A percentile compares a stretch with the other conserved stretches of the same genome.
These are phyloP conservation scores for Stenogyne calaminthoides DNA, from an alignment of 305 asterid species.

Conservation along the genomic window DNA sequence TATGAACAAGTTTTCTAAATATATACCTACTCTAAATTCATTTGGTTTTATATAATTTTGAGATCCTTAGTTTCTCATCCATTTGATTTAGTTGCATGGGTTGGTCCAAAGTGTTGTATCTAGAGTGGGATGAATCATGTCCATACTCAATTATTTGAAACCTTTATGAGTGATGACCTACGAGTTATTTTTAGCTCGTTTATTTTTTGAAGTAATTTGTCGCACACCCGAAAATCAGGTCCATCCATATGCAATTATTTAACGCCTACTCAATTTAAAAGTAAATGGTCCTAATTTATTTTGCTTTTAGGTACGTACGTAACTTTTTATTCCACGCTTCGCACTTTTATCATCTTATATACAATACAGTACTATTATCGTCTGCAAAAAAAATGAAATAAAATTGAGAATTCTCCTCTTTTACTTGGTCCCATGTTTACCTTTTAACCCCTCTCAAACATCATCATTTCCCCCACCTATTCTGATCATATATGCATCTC, in stretches of 20 bases:
- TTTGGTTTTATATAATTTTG: no score
- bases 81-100: no score
- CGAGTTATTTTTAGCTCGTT: no score
- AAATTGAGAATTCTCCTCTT: neutral
- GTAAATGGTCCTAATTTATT: conserved; percentile 30
- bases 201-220: no score
- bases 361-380: neutral
- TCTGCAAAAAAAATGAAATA: conserved; percentile 1
- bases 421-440: conserved; percentile 39
- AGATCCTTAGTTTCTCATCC: no score
- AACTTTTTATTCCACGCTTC: conserved; percentile 32
- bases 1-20: no score
- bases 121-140: no score
- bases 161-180: no score
- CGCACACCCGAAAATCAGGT: no score
- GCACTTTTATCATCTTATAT: neutral
- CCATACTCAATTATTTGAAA: no score
- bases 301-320: neutral
- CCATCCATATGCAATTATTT: neutral
- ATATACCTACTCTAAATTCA: no score
- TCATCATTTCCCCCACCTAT: conserved; percentile 31
- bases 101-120: no score
- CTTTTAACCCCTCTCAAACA: conserved; percentile 33
- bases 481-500: conserved; percentile 14
- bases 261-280: neutral